Evolutionary conservation across 177 flowering plant species (phyloP), one percentile per base, ranked within the genome.

Genomic region (Vitis hybrid): DNA sequence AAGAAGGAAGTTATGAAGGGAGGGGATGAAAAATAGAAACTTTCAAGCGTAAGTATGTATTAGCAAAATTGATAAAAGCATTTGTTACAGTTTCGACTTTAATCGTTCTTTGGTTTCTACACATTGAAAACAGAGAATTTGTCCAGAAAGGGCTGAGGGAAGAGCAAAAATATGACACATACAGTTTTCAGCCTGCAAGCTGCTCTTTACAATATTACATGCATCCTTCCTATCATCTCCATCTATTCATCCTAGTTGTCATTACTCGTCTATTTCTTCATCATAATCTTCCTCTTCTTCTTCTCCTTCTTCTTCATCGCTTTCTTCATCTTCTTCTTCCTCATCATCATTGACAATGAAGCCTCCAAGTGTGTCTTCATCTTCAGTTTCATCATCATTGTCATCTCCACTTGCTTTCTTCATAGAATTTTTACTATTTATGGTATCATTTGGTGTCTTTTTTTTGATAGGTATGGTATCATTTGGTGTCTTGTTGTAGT

Each of bases 321-420:
- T 55, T 11, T 77, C 80, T 61, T 80, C 82, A 52, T 80, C 82
- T 64, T 56, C 57, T n/a, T 80, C 83, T 12, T 14, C 67, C 0
- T 76, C 85, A 17, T 83, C 85, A 55, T 87, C 83, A 48, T 72
- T 75, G 11, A 91, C 91, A 72, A 91, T 88, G 67, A 93, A 93
- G 18, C 92, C 94, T 69, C 95, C 98, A 6, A 91, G 74, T 27
- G 87, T 89, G 32, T 88, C 93, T 46, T 78, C 86, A 14, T 79
- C 85, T n/a, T 84, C 87, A n/a, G 77, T 79, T 24, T 79, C 84
- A 24, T 77, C 76, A 2, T 77, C 83, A 5, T 77, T 76, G 55
- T 71, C 66, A 48, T 7, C 54, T 48, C 61, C 64, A 52, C 19
- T 56, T 52, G 72, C 80, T 61, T 63, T 77, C 64, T 70, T 52